A percentile compares a stretch with the other conserved stretches of the same genome.
phyloP scores from a whole-genome alignment of 441 rosid species.

The Brassica balearica region DNA sequence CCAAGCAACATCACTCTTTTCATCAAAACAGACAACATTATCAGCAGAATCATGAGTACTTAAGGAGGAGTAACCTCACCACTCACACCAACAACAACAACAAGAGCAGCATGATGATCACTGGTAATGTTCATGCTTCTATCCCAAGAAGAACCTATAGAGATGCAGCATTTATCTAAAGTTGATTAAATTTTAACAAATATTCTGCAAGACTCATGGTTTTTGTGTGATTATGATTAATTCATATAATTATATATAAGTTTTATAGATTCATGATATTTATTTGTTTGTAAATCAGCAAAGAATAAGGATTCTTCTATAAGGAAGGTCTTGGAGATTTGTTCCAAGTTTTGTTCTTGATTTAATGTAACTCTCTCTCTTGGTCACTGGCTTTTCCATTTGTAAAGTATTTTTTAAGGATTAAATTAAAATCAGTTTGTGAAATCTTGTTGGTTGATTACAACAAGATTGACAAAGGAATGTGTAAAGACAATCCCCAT shows the following conservation, averaged over 20 bases:
- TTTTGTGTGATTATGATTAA: slow-evolving; percentile 38
- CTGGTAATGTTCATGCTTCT: background rate
- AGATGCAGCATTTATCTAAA: slow-evolving; percentile 33
- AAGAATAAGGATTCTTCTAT: slow-evolving; percentile 25
- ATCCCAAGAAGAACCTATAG: slow-evolving; percentile 50
- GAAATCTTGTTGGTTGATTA: slow-evolving; percentile 15
- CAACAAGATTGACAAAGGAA: slow-evolving; percentile 31
- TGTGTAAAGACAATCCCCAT: slow-evolving; percentile 40
- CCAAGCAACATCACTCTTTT: slow-evolving; percentile 50
- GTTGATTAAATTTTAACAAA: slow-evolving; percentile 19
- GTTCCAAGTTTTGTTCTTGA: slow-evolving; percentile 31
- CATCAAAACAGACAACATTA: slow-evolving; percentile 39
- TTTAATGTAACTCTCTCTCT: slow-evolving; percentile 4
- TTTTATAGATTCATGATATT: slow-evolving; percentile 31
- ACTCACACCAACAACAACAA: slow-evolving; percentile 46
- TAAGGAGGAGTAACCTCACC: slow-evolving; percentile 47
- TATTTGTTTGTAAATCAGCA: slow-evolving; percentile 38
- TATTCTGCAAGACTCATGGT: slow-evolving; percentile 18
- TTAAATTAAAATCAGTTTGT: slow-evolving; percentile 14
- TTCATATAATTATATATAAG: slow-evolving; percentile 22
- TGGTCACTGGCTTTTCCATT: slow-evolving; percentile 36
- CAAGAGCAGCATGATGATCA: slow-evolving; percentile 12
- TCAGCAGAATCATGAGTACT: slow-evolving; percentile 46
- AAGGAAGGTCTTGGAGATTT: slow-evolving; percentile 25
- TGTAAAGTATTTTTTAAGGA: slow-evolving; percentile 21